Conservation (phyloP, 805 yeast genomes). For the Ogataea glucozyma region DNA sequence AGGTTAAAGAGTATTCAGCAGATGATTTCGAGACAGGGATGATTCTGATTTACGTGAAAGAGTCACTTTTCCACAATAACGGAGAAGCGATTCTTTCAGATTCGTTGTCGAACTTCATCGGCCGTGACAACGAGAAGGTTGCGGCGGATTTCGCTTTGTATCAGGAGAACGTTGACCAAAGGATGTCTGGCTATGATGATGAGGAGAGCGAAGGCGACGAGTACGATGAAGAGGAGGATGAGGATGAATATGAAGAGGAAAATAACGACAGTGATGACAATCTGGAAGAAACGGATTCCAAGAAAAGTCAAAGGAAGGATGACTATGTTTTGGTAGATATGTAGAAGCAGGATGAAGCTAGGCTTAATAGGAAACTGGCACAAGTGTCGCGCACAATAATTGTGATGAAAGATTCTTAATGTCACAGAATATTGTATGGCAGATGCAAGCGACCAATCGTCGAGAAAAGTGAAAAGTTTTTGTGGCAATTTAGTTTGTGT, state of each 20-base stretch:
- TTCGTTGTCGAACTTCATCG: conserved; percentile 33
- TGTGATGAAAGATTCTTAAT: background rate
- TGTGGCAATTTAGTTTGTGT: conserved; percentile 1
- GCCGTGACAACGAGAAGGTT: conserved; percentile 32
- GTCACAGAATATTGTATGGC: background rate
- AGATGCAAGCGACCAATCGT: conserved; percentile 8
- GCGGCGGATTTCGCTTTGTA: conserved; percentile 18
- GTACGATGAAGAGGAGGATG: conserved; percentile 2
- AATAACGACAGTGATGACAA: conserved; percentile 7
- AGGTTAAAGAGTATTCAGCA: conserved; percentile 23
- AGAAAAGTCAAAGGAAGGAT: conserved; percentile 9
- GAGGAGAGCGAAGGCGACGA: conserved; percentile 13
- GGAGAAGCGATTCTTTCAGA: conserved; percentile 21
- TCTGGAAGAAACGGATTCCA: conserved; percentile 1
- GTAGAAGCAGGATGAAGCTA: conserved; percentile 8
- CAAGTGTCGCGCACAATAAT: background rate
- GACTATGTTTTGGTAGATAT: conserved; percentile 19
- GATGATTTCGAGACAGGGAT: conserved; percentile 33
- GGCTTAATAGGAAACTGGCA: background rate
- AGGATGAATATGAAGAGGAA: conserved; percentile 3
- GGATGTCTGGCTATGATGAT: conserved; percentile 11
- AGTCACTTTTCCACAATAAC: conserved; percentile 25
- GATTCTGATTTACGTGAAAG: conserved; percentile 37
- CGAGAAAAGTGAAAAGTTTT: conserved; percentile 10
- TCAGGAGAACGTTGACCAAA: background rate